Base-by-base conservation (phyloP, 352 stramenopile species). In the Pythium biforme region DNA sequence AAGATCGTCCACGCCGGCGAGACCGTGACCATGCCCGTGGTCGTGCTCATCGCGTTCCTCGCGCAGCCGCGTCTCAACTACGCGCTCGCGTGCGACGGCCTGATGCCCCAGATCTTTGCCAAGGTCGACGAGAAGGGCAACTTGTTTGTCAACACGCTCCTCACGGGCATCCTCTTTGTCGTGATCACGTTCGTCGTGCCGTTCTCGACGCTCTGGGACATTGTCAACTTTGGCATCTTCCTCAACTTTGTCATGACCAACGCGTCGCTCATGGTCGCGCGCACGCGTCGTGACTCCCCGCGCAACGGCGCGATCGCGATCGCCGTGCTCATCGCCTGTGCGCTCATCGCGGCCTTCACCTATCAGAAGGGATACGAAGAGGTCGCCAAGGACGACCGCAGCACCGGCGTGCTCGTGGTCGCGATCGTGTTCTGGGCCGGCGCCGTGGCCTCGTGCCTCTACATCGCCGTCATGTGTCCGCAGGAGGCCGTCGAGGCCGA, bases 51-150 rank as follows among this genome's bases (percentile, higher is more conserved):
- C 17, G 90, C 81, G 47, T 92, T 98, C 60, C 69, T 98, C 11
- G 92, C 92, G 40, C 95, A 98, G 67, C 94, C 93, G 20, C 84
- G 92, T 54, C 71, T 98, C 34, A 95, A 97, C 70, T 98, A 94
- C 70, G 91, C 92, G 20, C 83, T 98, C 66, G 82, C 92, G 22
- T 91, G 87, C 43, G 96, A 98, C 66, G 95, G 95, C 9, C 77
- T 99, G 5, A 78, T 98, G 66, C 94, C 95, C 22, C 68, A 75
- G 49, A 86, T 97, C 51, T 98, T 98, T 76, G 74, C 81, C 48
- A 86, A 88, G 58, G 79, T 94, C 11, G 79, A 95, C 59, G 64
- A 74, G 45, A 90, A 95, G 52, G 82, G 83, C 33, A 91, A 89
- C 64, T 59, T 96, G 29, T 92, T 94, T 49, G 73, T 75, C 50